Base-by-base conservation (phyloP, 1,284 basidiomycete species). In the Austroboletus niveus region DNA sequence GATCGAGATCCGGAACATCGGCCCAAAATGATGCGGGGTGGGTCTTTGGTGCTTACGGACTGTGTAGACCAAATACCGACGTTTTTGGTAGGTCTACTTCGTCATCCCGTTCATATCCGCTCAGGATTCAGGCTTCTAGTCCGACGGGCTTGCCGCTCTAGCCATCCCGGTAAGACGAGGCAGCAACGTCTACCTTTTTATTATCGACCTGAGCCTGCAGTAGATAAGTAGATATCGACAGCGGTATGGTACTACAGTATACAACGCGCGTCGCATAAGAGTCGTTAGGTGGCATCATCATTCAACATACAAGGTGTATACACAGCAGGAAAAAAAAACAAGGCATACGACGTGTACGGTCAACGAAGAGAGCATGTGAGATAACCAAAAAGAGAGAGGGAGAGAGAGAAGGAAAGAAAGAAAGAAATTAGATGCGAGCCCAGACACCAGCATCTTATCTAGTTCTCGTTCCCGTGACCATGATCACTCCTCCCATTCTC, bases 261-360 rank as follows among this genome's bases (percentile, higher is more conserved):
- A 69, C 59, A 57, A 56, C 59, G 53, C 47, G 54, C 60, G 59
- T 56, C 52, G 46, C 46, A 47, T 54, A 8, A 27, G 54, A 52
- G 54, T 60, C 55, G 42, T 56, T 47, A 61, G 42, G 56, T 36
- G 38, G 51, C 57, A 43, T 66, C 57, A 55, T 59, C 45, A 60
- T 60, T 55, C 53, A 63, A 57, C 66, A 51, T 70, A 67, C 65
- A 68, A 54, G 51, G 48, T 63, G 60, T 68, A 65, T 59, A 68
- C 59, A 66, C 43, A 45, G 39, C 45, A n/a, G 45, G 49, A 46
- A 30, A 15, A 30, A 15, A 34, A 30, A 43, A 39, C 10, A 52
- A 51, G 53, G 49, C 61, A 69, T 67, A 65, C 45, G 42, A 45
- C 14, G 22, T 45, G 45, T 38, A 48, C 30, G 51, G 34, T 49